These are phyloP conservation scores for Fulvia fulva DNA, from an alignment of 2,329 filamentous ascomycete species.

Conservation along the genomic window DNA sequence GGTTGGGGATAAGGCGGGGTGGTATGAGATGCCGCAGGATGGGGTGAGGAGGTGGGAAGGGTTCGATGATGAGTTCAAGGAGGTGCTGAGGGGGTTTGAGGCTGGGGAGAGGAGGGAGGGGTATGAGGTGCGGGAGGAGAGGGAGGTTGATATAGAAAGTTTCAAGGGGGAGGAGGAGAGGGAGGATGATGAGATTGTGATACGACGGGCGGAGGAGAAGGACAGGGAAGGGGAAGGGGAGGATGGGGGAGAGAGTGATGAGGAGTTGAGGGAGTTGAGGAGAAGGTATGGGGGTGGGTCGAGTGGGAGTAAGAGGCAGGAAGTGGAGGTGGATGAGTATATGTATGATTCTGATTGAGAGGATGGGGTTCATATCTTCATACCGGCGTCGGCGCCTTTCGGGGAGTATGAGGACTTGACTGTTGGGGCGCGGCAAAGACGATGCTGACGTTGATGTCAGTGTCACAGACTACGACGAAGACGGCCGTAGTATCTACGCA, in stretches of 20 bases:
- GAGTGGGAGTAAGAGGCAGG: neutral
- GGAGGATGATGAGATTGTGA: neutral
- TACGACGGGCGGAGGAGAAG: neutral
- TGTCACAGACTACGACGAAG: too few relatives aligned
- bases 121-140: neutral
- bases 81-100: neutral
- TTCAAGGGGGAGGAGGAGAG: neutral
- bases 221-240: neutral
- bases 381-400: too few relatives aligned
- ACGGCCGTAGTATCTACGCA: too few relatives aligned
- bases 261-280: slow-evolving; percentile 1
- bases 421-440: too few relatives aligned
- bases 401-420: too few relatives aligned
- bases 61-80: slow-evolving; percentile 14
- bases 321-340: neutral
- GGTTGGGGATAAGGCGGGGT: slow-evolving; percentile 10
- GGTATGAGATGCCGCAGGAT: slow-evolving; percentile 18
- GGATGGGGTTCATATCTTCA: too few relatives aligned
- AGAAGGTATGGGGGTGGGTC: neutral
- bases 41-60: slow-evolving; percentile 14
- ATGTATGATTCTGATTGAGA: neutral
- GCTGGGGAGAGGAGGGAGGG: neutral
- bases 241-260: neutral
- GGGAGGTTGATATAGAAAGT: neutral
- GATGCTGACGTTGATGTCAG: too few relatives aligned